phyloP scores from a whole-genome alignment of 306 rosid species.

The Acacia crassicarpa region DNA sequence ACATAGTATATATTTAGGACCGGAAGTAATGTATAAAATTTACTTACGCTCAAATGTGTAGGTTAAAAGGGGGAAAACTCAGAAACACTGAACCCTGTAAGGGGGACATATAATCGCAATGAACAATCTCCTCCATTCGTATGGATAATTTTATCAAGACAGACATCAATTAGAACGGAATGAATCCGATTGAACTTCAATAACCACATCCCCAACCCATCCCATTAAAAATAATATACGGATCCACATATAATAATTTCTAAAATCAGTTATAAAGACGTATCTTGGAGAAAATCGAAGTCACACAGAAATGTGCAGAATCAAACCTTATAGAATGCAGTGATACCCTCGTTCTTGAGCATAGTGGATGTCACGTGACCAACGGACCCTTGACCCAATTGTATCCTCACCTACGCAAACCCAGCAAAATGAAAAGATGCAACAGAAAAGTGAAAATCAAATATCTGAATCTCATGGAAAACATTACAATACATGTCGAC shows the following conservation, averaged over 20 bases:
- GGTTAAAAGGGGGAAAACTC: not conserved
- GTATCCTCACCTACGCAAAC: slow-evolving; percentile 85
- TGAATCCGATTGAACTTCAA: not conserved
- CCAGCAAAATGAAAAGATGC: slow-evolving; percentile 8
- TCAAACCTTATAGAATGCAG: slow-evolving; percentile 85
- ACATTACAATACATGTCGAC: not conserved
- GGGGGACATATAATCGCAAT: not conserved
- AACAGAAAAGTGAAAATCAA: slow-evolving; percentile 4
- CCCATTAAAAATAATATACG: slow-evolving; percentile 2
- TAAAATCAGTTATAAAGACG: not conserved
- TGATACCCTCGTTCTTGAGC: slow-evolving; percentile 88
- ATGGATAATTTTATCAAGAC: slow-evolving; percentile 9
- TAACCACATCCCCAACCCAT: not conserved
- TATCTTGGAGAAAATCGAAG: not conserved
- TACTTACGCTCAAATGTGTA: not conserved
- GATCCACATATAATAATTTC: slow-evolving; percentile 22
- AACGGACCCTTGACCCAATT: slow-evolving; percentile 96
- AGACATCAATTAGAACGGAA: not conserved
- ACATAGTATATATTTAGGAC: too few relatives aligned
- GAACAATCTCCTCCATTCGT: not conserved
- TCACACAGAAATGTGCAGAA: not conserved
- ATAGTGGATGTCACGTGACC: slow-evolving; percentile 62
- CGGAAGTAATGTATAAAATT: too few relatives aligned
- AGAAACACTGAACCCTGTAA: slow-evolving; percentile 11
- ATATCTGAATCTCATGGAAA: slow-evolving; percentile 50